Evolutionary conservation across 2,329 filamentous ascomycete species (phyloP).

Genomic region (Aschersonia sp.): DNA sequence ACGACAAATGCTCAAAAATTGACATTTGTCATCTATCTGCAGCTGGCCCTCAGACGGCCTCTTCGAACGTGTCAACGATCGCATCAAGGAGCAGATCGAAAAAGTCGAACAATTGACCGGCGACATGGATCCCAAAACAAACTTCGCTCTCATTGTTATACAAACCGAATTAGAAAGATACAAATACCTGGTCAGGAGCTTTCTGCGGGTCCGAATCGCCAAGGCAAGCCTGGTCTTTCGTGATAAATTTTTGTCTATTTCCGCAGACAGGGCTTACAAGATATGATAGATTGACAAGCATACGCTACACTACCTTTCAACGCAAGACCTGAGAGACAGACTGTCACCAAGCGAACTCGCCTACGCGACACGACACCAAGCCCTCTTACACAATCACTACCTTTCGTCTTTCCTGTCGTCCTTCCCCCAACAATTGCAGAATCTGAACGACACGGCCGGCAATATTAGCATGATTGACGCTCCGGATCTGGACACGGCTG

Average conservation of each 20-base stretch:
- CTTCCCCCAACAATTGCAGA: conserved; percentile 67
- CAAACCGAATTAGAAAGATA: conserved; percentile 93
- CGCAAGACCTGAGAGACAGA: conserved; percentile 36
- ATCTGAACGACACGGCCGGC: conserved; percentile 80
- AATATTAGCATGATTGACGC: conserved; percentile 86
- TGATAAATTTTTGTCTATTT: not conserved
- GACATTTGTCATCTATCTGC: not conserved
- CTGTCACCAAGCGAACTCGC: conserved; percentile 66
- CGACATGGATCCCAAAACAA: conserved; percentile 77
- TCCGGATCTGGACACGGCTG: conserved; percentile 69
- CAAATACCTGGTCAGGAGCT: conserved; percentile 78
- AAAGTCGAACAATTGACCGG: conserved; percentile 65
- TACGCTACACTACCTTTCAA: conserved; percentile 57
- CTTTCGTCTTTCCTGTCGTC: conserved; percentile 67
- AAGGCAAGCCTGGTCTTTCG: conserved; percentile 44
- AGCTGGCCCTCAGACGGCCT: conserved; percentile 57
- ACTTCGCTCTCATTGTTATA: conserved; percentile 85
- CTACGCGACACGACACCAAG: conserved; percentile 76
- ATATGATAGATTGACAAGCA: conserved; percentile 55
- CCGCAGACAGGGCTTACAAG: not conserved
- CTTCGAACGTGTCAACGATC: conserved; percentile 68
- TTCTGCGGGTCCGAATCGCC: conserved; percentile 69
- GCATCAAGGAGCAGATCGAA: conserved; percentile 56
- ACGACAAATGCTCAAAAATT: not conserved
- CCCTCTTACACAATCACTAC: conserved; percentile 75